Percentiles rank a stretch among this genome's conserved stretches.
phyloP scores from a whole-genome alignment of 345 rosid genomes.

The Gossypium anomalum region DNA sequence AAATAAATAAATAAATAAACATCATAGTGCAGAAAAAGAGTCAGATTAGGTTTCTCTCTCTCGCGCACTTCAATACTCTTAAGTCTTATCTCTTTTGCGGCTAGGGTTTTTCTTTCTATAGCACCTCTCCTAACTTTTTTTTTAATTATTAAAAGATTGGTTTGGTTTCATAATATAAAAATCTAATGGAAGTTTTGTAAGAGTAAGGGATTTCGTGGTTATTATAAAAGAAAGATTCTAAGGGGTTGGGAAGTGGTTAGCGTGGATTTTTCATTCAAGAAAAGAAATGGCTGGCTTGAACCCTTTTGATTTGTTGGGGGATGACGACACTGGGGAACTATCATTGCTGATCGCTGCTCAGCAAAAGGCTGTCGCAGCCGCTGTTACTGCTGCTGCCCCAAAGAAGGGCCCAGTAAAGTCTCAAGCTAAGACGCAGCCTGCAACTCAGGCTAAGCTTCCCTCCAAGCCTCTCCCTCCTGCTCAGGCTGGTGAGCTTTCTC shows the following conservation, averaged over 20 bases:
- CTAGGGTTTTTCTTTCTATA: slow-evolving; percentile 31
- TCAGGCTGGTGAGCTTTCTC: background rate
- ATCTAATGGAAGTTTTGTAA: slow-evolving; percentile 26
- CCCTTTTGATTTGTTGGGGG: slow-evolving; percentile 78
- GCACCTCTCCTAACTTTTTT: background rate
- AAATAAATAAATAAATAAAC: too few relatives aligned
- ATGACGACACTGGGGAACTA: slow-evolving; percentile 71
- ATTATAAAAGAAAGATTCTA: background rate
- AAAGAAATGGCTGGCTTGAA: slow-evolving; percentile 68
- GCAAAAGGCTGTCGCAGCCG: slow-evolving; percentile 31
- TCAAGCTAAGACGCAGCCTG: slow-evolving; percentile 24
- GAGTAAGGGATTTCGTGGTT: slow-evolving; percentile 24
- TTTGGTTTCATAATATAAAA: background rate
- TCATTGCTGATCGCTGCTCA: slow-evolving; percentile 53
- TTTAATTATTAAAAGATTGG: background rate
- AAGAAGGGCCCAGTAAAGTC: slow-evolving; percentile 5
- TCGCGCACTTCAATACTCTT: background rate
- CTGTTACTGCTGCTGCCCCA: slow-evolving; percentile 15
- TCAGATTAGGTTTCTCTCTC: slow-evolving; percentile 16
- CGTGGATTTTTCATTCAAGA: background rate
- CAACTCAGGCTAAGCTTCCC: slow-evolving; percentile 41
- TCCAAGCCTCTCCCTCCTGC: slow-evolving; percentile 70
- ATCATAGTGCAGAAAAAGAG: too few relatives aligned
- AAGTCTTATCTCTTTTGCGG: slow-evolving; percentile 24
- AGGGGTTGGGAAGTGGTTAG: background rate